Evolutionary conservation across 2,329 filamentous ascomycete genomes (phyloP).

Genomic region (Trichoderma aggressivum): DNA sequence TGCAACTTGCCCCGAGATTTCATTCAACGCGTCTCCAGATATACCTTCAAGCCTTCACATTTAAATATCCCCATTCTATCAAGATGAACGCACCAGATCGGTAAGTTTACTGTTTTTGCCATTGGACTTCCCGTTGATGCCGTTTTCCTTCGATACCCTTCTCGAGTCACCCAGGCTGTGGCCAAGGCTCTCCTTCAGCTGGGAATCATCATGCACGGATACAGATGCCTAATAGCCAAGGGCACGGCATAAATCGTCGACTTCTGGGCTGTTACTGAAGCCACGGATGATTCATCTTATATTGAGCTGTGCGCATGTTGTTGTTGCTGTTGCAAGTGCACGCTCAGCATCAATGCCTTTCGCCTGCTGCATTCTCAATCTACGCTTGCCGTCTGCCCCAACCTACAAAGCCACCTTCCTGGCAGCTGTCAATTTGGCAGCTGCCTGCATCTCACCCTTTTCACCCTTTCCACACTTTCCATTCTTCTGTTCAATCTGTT

Average conservation of each 20-base stretch:
- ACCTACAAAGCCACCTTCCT: not conserved
- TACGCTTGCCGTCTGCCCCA: not conserved
- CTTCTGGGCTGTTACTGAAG: not conserved
- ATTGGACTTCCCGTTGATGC: not conserved
- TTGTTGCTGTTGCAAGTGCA: slow-evolving; percentile 2
- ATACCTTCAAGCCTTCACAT: not conserved
- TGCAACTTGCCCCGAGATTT: not conserved
- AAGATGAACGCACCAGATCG: slow-evolving; percentile 57
- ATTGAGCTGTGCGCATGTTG: not conserved
- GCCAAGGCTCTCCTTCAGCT: not conserved
- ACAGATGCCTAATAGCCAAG: not conserved
- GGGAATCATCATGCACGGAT: not conserved
- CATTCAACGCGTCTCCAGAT: not conserved
- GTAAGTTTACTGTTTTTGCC: slow-evolving; percentile 35
- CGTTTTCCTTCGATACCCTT: not conserved
- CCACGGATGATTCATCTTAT: not conserved
- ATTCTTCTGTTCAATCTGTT: not conserved
- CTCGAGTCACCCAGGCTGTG: not conserved
- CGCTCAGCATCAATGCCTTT: not conserved
- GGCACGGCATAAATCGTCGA: not conserved
- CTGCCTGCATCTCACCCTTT: not conserved
- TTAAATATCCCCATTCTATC: not conserved
- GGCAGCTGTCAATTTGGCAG: not conserved
- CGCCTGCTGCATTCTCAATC: not conserved
- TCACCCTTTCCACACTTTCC: not conserved